Evolutionary conservation across 306 rosid species (phyloP), one percentile per base, ranked within the genome.

Genomic region (Carpinus fangiana): DNA sequence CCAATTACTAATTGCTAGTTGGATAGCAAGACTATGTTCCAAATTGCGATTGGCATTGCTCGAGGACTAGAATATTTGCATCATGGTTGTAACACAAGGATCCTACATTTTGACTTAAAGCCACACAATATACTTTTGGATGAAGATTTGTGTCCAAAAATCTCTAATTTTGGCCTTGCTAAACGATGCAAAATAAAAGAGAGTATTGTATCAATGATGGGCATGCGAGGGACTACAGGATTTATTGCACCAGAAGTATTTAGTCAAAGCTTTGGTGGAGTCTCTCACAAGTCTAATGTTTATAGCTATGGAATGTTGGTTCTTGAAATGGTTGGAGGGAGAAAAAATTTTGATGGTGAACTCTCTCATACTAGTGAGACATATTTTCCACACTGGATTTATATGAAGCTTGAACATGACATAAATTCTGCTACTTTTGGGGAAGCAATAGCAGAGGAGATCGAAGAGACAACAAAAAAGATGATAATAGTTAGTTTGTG

Each of bases 231-330:
- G 53, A 86, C 85, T 12, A 0, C 8, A 16, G 89, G 89, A 0
- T 86, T 54, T 36, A 82, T 86, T 45, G 85, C 87, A 41, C 85
- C 84, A 0, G 83, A 83, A 72, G 73, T 86, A 21, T 72, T 72
- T 46, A 80, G 55, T 7, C 26, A 82, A 3, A 20, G 50, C 4
- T 82, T 53, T 55, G 84, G 89, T 20, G 47, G 80, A 0, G 77
- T 84, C 12, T 87, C 88, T 4, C 72, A 75, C 20, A 87, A 81
- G 45, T 81, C 84, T 0, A 86, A 87, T 56, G 88, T 84, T 0
- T 87, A 81, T 46, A 84, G 90, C 4, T 86, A 83, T 60, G 85
- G 87, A 6, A 86, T 83, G 87, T 7, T 86, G 51, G 28, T 83
- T 60, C 70, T 84, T 20, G 88, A 81, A 23, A 79, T 81, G 72